Conservation (phyloP, 208 protist species). For the Phytomonas francai region DNA sequence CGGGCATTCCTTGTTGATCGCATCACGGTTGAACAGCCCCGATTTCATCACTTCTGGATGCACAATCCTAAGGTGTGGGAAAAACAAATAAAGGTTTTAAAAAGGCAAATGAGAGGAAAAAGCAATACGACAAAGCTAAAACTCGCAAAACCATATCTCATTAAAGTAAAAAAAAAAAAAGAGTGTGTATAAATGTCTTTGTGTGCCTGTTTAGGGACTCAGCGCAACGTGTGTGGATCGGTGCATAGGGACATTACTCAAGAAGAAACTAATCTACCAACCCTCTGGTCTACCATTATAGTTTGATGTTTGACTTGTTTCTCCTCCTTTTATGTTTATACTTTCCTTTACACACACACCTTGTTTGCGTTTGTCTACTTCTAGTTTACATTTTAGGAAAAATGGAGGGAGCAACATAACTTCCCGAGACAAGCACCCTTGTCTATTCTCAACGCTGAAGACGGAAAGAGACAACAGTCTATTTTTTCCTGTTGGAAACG, state of each 20-base stretch:
- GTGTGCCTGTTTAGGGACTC: not conserved
- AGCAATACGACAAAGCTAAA: not conserved
- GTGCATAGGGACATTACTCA: not conserved
- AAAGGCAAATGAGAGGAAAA: not conserved
- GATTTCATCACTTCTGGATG: conserved; percentile 21
- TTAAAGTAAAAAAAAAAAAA: not conserved
- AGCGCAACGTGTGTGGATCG: not conserved
- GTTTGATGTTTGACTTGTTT: not conserved
- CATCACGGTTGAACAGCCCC: conserved; percentile 54
- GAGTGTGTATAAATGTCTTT: not conserved
- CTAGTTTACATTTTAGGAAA: not conserved
- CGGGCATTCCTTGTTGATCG: conserved; percentile 40
- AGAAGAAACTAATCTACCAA: not conserved
- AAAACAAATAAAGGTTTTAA: not conserved
- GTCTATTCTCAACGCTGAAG: not conserved
- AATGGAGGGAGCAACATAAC: not conserved
- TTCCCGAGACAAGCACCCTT: not conserved
- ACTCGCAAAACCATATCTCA: not conserved
- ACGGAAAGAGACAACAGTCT: conserved; percentile 1
- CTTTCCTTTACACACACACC: not conserved
- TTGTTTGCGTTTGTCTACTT: not conserved
- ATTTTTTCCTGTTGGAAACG: not conserved
- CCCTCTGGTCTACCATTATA: not conserved
- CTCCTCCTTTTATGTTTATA: not conserved
- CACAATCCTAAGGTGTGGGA: not conserved